Conservation (phyloP, 2,329 filamentous ascomycete genomes). For the Claviceps sorghi region DNA sequence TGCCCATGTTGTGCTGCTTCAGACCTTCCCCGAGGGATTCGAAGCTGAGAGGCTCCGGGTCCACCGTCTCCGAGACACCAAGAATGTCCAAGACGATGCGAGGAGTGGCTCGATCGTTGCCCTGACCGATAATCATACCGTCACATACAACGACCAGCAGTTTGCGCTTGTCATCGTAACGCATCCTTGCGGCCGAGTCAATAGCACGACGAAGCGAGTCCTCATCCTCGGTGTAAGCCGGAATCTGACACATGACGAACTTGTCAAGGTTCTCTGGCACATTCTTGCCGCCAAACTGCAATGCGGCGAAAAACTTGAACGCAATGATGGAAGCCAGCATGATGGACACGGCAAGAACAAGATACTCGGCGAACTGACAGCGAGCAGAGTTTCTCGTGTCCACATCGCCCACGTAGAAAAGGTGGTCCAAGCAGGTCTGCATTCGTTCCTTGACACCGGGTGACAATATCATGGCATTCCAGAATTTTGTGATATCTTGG, state of each 20-base stretch:
- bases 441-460: constrained; percentile 46
- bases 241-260: constrained; percentile 95
- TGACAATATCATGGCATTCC: constrained; percentile 54
- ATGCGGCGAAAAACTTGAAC: constrained; percentile 93
- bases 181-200: constrained; percentile 88
- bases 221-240: constrained; percentile 95
- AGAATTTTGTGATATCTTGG: constrained; percentile 68
- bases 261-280: constrained; percentile 94
- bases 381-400: constrained; percentile 78
- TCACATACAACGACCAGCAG: constrained; percentile 85
- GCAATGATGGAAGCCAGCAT: constrained; percentile 67
- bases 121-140: constrained; percentile 98
- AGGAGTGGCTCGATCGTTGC: constrained; percentile 89
- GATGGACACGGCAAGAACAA: constrained; percentile 73
- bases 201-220: constrained; percentile 94
- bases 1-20: constrained; percentile 99
- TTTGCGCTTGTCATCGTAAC: constrained; percentile 97
- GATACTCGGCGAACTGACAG: constrained; percentile 80
- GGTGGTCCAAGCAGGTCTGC: constrained; percentile 74
- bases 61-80: constrained; percentile 81
- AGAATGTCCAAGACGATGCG: constrained; percentile 95
- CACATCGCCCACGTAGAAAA: constrained; percentile 85
- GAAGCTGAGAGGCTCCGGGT: constrained; percentile 92
- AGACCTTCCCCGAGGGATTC: constrained; percentile 89
- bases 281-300: constrained; percentile 87